phyloP scores from a whole-genome alignment of 371 early-diverging fungal genomes.

The Umbelopsis sp. region DNA sequence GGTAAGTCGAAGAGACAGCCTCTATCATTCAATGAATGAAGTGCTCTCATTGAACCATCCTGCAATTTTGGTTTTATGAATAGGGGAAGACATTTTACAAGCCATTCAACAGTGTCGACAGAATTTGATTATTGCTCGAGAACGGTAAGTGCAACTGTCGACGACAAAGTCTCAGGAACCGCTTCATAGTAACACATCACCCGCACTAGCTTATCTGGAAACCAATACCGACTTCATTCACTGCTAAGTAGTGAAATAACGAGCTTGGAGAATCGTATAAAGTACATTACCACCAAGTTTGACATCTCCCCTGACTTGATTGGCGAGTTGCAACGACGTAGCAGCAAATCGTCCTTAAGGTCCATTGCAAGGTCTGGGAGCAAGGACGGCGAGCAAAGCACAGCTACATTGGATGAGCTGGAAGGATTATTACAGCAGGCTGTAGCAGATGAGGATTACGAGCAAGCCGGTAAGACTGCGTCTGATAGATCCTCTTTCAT shows the following conservation, averaged over 20 bases:
- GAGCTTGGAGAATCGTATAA: slow-evolving; percentile 7
- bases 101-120: slow-evolving; percentile 11
- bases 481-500: no score
- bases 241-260: slow-evolving; percentile 7
- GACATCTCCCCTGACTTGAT: slow-evolving; percentile 11
- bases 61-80: no score
- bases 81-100: slow-evolving; percentile 13
- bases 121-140: slow-evolving; percentile 1
- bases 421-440: slow-evolving; percentile 1
- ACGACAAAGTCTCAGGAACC: neutral
- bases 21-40: no score
- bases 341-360: neutral
- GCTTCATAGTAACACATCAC: neutral
- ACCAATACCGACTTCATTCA: neutral
- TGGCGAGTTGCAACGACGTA: slow-evolving; percentile 13
- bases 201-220: neutral
- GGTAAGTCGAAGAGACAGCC: no score
- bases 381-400: slow-evolving; percentile 10
- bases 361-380: neutral
- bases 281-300: slow-evolving; percentile 15
- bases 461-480: slow-evolving; percentile 6
- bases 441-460: slow-evolving; percentile 4
- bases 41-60: no score
- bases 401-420: slow-evolving; percentile 11
- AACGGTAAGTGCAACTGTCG: neutral